Conservation (phyloP, 768 basidiomycete species). For the Naganishia randhawae region DNA sequence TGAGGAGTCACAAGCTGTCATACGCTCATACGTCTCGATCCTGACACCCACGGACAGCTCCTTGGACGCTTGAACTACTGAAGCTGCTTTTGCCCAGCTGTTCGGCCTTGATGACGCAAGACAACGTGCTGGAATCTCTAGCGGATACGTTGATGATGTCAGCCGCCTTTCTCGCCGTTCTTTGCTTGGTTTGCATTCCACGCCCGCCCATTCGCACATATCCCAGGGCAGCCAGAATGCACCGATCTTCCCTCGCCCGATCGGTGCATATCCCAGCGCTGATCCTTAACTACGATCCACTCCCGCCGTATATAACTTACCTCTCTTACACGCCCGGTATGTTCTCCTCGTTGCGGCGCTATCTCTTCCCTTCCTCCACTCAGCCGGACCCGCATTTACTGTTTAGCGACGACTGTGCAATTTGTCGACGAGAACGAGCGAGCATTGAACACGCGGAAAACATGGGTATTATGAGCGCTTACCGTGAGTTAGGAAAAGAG, state of each 20-base stretch:
- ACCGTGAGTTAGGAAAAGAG: neutral
- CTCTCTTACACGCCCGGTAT: too few species aligned
- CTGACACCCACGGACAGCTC: neutral
- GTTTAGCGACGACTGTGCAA: conserved; percentile 20
- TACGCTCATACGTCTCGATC: neutral
- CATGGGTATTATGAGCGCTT: conserved; percentile 11
- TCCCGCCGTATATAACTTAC: too few species aligned
- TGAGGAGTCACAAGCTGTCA: neutral
- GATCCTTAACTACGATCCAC: too few species aligned
- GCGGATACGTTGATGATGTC: neutral
- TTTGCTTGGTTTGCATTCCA: neutral
- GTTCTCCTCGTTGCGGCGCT: neutral
- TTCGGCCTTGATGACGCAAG: neutral
- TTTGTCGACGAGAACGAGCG: conserved; percentile 12
- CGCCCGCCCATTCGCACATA: neutral
- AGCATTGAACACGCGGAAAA: neutral
- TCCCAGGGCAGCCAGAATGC: neutral
- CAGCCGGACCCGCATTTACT: conserved; percentile 11
- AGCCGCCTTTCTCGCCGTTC: neutral
- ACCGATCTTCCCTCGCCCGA: neutral
- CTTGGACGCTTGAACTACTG: neutral
- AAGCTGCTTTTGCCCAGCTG: neutral
- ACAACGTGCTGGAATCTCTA: neutral
- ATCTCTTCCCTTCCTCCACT: neutral
- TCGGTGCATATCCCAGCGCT: neutral